Conservation (phyloP, 2,329 filamentous ascomycete species). For the Nemania sp. region DNA sequence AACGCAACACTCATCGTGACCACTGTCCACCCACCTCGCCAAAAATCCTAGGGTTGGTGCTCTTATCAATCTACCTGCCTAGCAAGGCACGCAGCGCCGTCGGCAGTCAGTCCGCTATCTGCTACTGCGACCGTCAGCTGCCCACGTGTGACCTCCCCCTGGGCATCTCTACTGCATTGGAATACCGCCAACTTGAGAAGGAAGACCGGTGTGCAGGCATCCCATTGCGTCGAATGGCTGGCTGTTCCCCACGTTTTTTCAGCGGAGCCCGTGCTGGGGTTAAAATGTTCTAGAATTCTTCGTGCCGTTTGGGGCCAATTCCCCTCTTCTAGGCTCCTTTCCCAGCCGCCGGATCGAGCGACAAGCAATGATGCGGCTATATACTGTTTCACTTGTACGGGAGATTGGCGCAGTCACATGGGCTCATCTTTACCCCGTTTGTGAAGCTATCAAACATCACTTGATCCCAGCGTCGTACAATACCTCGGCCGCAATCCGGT, state of each 20-base stretch:
- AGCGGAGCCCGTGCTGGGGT: conserved; percentile 45
- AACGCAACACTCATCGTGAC: conserved; percentile 28
- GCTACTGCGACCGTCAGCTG: conserved; percentile 33
- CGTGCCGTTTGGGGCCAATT: conserved; percentile 35
- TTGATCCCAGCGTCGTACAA: conserved; percentile 37
- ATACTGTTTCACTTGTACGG: conserved; percentile 39
- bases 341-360: conserved; percentile 37
- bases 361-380: conserved; percentile 39
- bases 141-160: conserved; percentile 37
- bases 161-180: conserved; percentile 26
- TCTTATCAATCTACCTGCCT: conserved; percentile 40
- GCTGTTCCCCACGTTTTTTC: conserved; percentile 48
- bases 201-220: conserved; percentile 42
- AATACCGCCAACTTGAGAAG: conserved; percentile 32
- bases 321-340: conserved; percentile 36
- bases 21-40: conserved; percentile 31
- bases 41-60: conserved; percentile 27
- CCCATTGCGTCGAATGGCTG: conserved; percentile 32
- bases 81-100: conserved; percentile 37
- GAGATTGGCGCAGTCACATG: conserved; percentile 39
- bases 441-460: conserved; percentile 34
- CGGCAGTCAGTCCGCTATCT: conserved; percentile 30
- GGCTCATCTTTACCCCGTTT: conserved; percentile 34
- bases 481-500: conserved; percentile 36
- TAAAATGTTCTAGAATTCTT: conserved; percentile 47